Base-by-base conservation (phyloP, 106 monocot species). In the Allium cepa region DNA sequence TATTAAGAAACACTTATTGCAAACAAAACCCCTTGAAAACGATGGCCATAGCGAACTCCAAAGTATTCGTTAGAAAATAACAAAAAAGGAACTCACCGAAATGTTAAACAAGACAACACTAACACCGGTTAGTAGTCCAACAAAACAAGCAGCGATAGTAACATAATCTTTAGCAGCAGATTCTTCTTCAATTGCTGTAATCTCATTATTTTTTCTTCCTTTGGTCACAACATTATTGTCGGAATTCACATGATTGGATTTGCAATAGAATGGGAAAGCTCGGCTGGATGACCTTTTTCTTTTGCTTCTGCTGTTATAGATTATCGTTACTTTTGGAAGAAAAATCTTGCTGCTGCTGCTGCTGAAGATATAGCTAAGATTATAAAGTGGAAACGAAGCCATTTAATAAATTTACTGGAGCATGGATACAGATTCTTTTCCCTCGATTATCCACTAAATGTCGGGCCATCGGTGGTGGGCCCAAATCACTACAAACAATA, bases 51-150 rank as follows among this genome's bases (percentile, higher is more conserved):
- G 36, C 36, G 36, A 36, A 36, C 36, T 36, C 36, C 36, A 1
- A 36, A 36, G 1, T 36, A 36, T 36, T 36, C 5, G 5, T 36
- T 36, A 36, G 5, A 36, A 36, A 36, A 36, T 36, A 36, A 36
- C 36, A 36, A 4, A 36, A 36, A 36, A 36, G 36, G 36, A 2
- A 36, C 76, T 61, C 56, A 94, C 94, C 10, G 82, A 71, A 62
- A 58, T 71, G 72, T 94, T 94, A 71, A 94, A 94, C 67, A 94
- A 61, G 46, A 94, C 94, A 53, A 94, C 87, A 2, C 67, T 63
- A 68, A 94, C 60, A 4, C 94, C 94, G 48, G 87, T 90, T 78
- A 90, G 90, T 68, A 94, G 90, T 36, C 94, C 90, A 66, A 94
- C 81, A 11, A 62, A 65, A 60, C 94, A 94, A 36, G 94, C 87